These are phyloP conservation scores for Talaromyces sp. DNA, from an alignment of 2,329 filamentous ascomycete genomes.

Conservation along the genomic window DNA sequence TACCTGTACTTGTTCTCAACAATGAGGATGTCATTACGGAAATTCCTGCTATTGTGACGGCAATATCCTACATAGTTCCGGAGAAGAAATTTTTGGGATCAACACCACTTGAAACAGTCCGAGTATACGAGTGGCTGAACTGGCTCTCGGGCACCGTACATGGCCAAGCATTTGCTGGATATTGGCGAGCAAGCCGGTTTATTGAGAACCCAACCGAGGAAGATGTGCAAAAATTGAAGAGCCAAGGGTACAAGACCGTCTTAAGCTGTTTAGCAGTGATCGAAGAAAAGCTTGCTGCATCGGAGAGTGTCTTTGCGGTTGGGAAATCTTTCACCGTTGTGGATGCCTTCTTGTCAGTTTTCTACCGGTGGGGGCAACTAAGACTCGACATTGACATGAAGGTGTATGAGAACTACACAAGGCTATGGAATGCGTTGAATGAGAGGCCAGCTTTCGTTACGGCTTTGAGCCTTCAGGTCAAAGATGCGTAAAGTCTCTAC, in stretches of 20 bases:
- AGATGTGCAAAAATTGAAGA: neutral
- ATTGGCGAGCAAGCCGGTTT: constrained; percentile 21
- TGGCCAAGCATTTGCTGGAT: constrained; percentile 19
- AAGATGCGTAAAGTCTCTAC: neutral
- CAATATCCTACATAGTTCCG: constrained; percentile 9
- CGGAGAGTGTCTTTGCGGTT: constrained; percentile 9
- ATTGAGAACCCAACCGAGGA: constrained; percentile 17
- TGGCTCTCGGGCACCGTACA: constrained; percentile 30
- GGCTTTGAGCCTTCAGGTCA: neutral
- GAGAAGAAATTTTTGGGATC: constrained; percentile 23
- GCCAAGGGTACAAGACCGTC: neutral
- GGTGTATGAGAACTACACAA: neutral
- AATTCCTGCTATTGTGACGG: neutral
- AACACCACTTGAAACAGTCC: constrained; percentile 22
- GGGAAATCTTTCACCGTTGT: constrained; percentile 27
- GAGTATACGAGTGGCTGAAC: constrained; percentile 31
- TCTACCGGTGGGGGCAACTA: constrained; percentile 28
- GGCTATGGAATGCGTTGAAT: neutral
- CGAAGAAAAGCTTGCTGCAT: neutral
- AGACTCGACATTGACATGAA: constrained; percentile 15
- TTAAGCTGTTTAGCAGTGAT: neutral
- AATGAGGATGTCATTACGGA: neutral
- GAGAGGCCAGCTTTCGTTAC: neutral
- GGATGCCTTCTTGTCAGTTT: constrained; percentile 29
- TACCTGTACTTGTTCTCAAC: neutral